These are phyloP conservation scores for Cutaneotrichosporon mucoides DNA, from an alignment of 1,284 basidiomycete genomes.

Conservation along the genomic window DNA sequence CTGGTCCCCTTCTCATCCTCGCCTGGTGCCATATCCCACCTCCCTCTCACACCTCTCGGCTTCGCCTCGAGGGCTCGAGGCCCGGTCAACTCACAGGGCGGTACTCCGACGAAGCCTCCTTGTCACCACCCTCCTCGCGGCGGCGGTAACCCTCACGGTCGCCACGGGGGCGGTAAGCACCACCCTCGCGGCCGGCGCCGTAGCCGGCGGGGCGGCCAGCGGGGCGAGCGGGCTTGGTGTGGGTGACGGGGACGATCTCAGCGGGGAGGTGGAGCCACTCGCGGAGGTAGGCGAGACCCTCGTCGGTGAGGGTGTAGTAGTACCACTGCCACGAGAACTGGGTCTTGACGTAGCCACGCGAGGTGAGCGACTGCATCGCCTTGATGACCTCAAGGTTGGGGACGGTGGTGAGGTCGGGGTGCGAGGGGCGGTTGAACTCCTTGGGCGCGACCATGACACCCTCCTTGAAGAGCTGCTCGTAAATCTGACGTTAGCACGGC, in stretches of 20 bases:
- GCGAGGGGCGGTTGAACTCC: constrained; percentile 95
- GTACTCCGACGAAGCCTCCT: constrained; percentile 73
- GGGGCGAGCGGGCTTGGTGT: constrained; percentile 84
- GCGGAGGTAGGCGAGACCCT: constrained; percentile 91
- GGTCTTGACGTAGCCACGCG: constrained; percentile 93
- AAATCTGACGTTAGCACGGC: constrained; percentile 56
- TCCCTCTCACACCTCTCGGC: too few relatives aligned
- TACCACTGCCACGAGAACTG: constrained; percentile 96
- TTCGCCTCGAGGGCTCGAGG: too few relatives aligned
- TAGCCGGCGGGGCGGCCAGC: constrained; percentile 62
- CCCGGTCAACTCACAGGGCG: constrained; percentile 59
- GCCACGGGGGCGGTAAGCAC: neutral
- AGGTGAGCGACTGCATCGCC: constrained; percentile 96
- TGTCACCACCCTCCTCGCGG: constrained; percentile 55
- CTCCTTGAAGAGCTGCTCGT: constrained; percentile 99
- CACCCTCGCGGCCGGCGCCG: constrained; percentile 51
- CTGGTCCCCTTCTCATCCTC: too few relatives aligned
- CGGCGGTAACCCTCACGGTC: constrained; percentile 41
- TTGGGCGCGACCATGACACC: constrained; percentile 99
- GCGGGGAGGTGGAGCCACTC: constrained; percentile 88
- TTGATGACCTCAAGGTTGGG: constrained; percentile 99
- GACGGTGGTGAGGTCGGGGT: constrained; percentile 88
- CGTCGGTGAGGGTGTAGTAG: constrained; percentile 90
- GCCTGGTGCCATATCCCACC: too few relatives aligned
- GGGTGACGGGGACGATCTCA: constrained; percentile 91